phyloP scores from a whole-genome alignment of 148 eudicot genomes.

The Pouteria glomerata region DNA sequence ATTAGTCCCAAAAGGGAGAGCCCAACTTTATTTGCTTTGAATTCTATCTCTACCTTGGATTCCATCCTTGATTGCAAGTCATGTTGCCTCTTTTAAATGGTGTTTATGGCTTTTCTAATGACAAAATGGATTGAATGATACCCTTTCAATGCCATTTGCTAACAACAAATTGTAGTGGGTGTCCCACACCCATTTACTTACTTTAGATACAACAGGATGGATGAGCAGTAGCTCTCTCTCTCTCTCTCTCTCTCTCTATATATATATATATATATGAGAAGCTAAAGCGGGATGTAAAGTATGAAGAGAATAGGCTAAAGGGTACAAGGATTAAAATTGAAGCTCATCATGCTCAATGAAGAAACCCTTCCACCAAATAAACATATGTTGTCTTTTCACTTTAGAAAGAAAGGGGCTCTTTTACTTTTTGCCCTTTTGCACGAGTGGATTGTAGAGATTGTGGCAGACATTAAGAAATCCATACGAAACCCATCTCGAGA shows the following conservation, averaged over 20 bases:
- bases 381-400: slow-evolving; percentile 6
- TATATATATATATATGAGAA: too few species aligned
- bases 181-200: neutral
- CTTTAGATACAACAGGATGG: neutral
- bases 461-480: slow-evolving; percentile 24
- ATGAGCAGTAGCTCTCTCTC: neutral
- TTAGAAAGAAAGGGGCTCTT: neutral
- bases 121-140: slow-evolving; percentile 1
- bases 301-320: too few species aligned
- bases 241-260: too few species aligned
- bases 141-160: neutral
- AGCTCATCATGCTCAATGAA: too few species aligned
- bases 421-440: slow-evolving; percentile 8
- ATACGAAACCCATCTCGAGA: neutral
- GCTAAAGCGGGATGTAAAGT: too few species aligned
- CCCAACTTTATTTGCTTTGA: neutral
- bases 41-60: neutral
- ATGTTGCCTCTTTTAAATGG: slow-evolving; percentile 1
- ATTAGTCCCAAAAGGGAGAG: neutral
- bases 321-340: too few species aligned
- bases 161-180: slow-evolving; percentile 3
- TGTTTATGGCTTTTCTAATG: neutral
- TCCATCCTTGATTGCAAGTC: slow-evolving; percentile 1
- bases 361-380: too few species aligned
- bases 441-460: slow-evolving; percentile 22